Conservation (phyloP, 1,284 basidiomycete species). For the Volvariella surrecta region DNA sequence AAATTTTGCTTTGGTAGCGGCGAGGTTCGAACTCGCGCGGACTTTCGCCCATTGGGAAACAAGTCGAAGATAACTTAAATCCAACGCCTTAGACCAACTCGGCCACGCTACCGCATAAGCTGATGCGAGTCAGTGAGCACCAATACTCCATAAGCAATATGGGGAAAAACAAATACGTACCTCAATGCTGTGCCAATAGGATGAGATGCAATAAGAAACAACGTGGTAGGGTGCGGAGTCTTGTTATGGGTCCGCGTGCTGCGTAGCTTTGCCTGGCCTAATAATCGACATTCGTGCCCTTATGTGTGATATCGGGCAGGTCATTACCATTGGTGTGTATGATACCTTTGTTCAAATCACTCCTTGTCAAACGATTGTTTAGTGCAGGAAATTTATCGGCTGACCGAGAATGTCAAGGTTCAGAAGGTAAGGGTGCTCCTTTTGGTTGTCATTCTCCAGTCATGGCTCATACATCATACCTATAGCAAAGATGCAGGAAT, state of each 20-base stretch:
- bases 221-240: too few species aligned
- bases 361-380: neutral
- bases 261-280: too few species aligned
- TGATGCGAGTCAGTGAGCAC: neutral
- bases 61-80: constrained; percentile 51
- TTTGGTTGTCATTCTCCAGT: neutral
- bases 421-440: constrained; percentile 21
- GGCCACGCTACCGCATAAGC: constrained; percentile 54
- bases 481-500: constrained; percentile 30
- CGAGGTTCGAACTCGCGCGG: constrained; percentile 82
- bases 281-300: too few species aligned
- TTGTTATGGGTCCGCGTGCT: too few species aligned
- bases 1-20: constrained; percentile 44
- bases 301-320: too few species aligned
- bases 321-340: too few species aligned
- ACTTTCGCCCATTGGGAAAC: constrained; percentile 69
- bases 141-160: neutral
- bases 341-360: too few species aligned
- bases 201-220: too few species aligned
- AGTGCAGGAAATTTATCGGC: constrained; percentile 20
- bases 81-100: constrained; percentile 81
- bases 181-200: too few species aligned
- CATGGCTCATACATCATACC: neutral
- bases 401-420: constrained; percentile 26
- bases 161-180: too few species aligned